Evolutionary conservation across 306 rosid genomes (phyloP), one percentile per base, ranked within the genome.

Genomic region (Pterocarpus santalinus): DNA sequence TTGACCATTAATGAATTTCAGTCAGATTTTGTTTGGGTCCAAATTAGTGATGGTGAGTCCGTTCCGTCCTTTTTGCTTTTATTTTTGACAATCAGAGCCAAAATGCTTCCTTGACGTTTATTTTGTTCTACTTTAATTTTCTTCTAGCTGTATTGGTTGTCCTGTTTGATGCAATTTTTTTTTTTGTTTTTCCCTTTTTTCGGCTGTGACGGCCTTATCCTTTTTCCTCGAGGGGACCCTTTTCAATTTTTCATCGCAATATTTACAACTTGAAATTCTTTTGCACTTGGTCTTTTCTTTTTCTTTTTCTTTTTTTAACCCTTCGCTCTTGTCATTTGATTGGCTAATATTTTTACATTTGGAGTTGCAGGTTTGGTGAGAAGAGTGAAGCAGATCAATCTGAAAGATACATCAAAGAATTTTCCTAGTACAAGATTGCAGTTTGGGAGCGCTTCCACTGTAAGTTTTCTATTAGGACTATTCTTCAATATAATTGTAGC

Each of bases 1-100:
- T 46, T 69, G 51, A 76, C 65, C 82, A 70, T 79, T 76, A 80
- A 86, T 86, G 89, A 86, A 87, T 46, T 76, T 49, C 72, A 61
- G 61, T 55, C 61, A 5, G 61, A 55, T 55, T 55, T n/a, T 30
- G 5, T 55, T 55, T 55, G 8, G 30, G 28, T 75, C 68, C 68
- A 30, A 63, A 63, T 53, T 56, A 52, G 66, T 52, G 83, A 78
- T 62, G 85, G 85, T 67, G 83, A 77, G 85, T 58, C 2, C 3
- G 34, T 68, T 58, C 28, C n/a, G 47, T 53, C 34, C 7, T 52
- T 71, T 52, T 51, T 49, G 2, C 10, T 15, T 69, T 1, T 22
- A 4, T 30, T 15, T 7, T n/a, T 63, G 7, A 55, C 3, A 5
- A 55, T 58, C 62, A 7, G 16, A 16, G 8, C 28, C 32, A 52